phyloP scores from a whole-genome alignment of 1,284 basidiomycete species.

The Ustilago esculenta region DNA sequence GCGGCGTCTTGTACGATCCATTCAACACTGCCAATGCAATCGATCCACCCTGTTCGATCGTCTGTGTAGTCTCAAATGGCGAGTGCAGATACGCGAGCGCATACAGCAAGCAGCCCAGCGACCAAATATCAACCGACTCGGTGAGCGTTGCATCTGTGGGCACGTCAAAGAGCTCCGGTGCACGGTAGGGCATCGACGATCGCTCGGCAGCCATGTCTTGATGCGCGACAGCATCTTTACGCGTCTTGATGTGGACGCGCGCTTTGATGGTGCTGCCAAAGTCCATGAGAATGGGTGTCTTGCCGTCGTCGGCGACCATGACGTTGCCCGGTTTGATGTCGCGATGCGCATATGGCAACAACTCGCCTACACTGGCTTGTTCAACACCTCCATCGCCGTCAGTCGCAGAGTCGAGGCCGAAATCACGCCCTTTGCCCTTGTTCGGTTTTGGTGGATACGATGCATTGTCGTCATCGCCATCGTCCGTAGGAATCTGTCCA shows the following conservation, averaged over 20 bases:
- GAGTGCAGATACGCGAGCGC: slow-evolving; percentile 66
- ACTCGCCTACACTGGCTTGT: slow-evolving; percentile 38
- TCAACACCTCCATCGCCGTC: slow-evolving; percentile 72
- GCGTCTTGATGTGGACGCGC: slow-evolving; percentile 78
- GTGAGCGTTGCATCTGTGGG: slow-evolving; percentile 63
- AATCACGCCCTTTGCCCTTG: slow-evolving; percentile 41
- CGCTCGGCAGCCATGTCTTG: slow-evolving; percentile 65
- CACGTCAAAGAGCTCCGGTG: slow-evolving; percentile 67
- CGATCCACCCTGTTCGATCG: slow-evolving; percentile 65
- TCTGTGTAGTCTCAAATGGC: slow-evolving; percentile 67
- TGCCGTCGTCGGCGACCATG: slow-evolving; percentile 91
- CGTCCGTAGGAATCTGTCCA: slow-evolving; percentile 55
- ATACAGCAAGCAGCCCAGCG: slow-evolving; percentile 64
- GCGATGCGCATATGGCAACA: slow-evolving; percentile 89
- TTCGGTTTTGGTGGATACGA: slow-evolving; percentile 52
- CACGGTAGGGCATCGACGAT: slow-evolving; percentile 67
- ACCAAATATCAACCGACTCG: slow-evolving; percentile 67
- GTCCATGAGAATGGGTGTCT: slow-evolving; percentile 87
- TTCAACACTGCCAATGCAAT: slow-evolving; percentile 66
- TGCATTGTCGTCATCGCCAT: slow-evolving; percentile 69
- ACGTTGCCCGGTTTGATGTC: slow-evolving; percentile 96
- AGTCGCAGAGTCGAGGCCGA: slow-evolving; percentile 7
- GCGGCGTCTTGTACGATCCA: slow-evolving; percentile 63
- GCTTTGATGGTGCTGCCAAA: slow-evolving; percentile 90
- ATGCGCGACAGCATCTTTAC: slow-evolving; percentile 76